Evolutionary conservation across 2,329 filamentous ascomycete species (phyloP).

Genomic region (Dryadomyces quercus-mongolicae): DNA sequence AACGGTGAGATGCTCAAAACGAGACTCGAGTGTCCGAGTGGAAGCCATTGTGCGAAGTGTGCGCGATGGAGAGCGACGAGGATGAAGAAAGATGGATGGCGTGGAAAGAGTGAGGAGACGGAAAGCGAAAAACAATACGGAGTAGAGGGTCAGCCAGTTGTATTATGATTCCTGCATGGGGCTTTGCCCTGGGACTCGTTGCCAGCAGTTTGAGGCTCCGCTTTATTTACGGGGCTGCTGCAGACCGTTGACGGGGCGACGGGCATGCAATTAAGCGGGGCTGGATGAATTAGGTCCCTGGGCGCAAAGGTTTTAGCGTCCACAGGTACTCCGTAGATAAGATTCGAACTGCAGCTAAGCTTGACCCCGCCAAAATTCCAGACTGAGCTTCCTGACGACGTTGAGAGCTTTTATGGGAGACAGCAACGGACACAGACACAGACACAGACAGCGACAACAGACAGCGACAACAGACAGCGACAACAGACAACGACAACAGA

Average conservation of each 20-base stretch:
- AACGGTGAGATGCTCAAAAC: slow-evolving; percentile 81
- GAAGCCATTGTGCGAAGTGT: slow-evolving; percentile 40
- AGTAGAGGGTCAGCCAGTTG: not conserved
- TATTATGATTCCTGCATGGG: not conserved
- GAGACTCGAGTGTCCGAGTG: slow-evolving; percentile 67
- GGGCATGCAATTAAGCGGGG: too few relatives aligned
- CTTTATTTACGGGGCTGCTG: not conserved
- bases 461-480: too few relatives aligned
- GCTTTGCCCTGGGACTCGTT: not conserved
- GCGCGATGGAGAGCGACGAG: not conserved
- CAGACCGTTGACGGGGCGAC: not conserved
- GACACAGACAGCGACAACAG: too few relatives aligned
- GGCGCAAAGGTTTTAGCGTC: too few relatives aligned
- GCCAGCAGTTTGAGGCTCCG: not conserved
- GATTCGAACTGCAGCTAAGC: too few relatives aligned
- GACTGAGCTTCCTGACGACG: too few relatives aligned
- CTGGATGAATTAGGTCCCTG: too few relatives aligned
- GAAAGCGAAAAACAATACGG: not conserved
- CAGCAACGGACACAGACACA: too few relatives aligned
- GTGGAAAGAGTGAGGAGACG: not conserved
- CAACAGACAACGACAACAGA: too few relatives aligned
- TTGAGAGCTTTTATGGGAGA: too few relatives aligned
- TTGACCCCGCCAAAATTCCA: too few relatives aligned
- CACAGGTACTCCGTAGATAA: too few relatives aligned
- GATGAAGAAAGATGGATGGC: not conserved